Evolutionary conservation across 306 rosid genomes (phyloP).

Genomic region (Pyrus communis): DNA sequence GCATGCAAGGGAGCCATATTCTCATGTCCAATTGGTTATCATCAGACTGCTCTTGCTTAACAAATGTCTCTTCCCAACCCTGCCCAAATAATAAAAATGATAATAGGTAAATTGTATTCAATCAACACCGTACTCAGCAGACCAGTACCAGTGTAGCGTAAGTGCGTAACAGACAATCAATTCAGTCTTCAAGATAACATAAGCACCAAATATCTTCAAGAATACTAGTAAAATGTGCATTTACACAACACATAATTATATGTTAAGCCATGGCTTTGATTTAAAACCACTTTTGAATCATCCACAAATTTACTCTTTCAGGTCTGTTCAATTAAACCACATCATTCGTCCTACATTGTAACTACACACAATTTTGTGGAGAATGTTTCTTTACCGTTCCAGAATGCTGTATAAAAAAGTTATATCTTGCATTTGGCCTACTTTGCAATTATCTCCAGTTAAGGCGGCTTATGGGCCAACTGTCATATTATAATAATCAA

Average conservation of each 20-base stretch:
- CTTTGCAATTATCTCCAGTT: not conserved
- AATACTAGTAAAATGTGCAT: not conserved
- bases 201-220: not conserved
- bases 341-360: not conserved
- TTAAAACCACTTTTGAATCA: not conserved
- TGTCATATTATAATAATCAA: not conserved
- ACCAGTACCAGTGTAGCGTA: not conserved
- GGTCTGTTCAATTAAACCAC: not conserved
- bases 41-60: slow-evolving; percentile 79
- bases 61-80: slow-evolving; percentile 95
- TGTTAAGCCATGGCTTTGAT: not conserved
- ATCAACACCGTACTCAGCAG: not conserved
- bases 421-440: not conserved
- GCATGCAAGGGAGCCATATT: slow-evolving; percentile 92
- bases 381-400: not conserved
- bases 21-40: slow-evolving; percentile 75
- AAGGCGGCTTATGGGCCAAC: not conserved
- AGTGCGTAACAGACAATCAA: not conserved
- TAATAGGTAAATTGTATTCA: slow-evolving; percentile 11
- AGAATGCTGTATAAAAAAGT: not conserved
- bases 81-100: slow-evolving; percentile 24
- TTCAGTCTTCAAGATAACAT: not conserved
- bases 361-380: not conserved
- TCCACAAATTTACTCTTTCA: not conserved
- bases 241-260: not conserved